Percentiles rank a stretch among this genome's conserved stretches.
These are phyloP conservation scores for Hypsizygus marmoreus DNA, from an alignment of 768 basidiomycete species.

Conservation along the genomic window DNA sequence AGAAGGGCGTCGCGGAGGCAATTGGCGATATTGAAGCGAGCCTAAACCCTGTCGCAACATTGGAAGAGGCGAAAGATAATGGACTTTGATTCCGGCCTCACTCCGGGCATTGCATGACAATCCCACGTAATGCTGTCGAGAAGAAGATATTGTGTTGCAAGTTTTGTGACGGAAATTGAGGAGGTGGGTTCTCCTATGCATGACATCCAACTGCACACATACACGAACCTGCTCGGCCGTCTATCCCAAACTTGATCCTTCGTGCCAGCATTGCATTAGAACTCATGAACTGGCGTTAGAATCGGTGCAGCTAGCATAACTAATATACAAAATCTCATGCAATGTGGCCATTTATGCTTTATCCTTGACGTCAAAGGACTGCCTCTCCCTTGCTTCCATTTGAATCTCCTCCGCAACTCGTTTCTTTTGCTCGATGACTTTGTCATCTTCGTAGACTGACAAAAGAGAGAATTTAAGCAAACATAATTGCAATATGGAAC, in stretches of 20 bases:
- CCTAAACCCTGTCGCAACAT: not conserved
- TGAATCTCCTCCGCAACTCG: constrained; percentile 43
- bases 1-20: no score
- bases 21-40: not conserved
- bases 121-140: no score
- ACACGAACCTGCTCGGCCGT: no score
- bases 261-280: no score
- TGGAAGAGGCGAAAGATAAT: not conserved
- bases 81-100: not conserved
- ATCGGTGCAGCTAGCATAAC: no score
- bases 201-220: no score
- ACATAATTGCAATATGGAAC: not conserved
- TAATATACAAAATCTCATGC: not conserved
- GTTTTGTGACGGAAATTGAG: no score
- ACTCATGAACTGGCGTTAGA: no score
- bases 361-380: constrained; percentile 3
- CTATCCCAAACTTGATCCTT: no score
- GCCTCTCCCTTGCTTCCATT: constrained; percentile 17
- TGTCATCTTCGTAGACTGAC: constrained; percentile 47
- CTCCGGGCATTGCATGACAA: no score
- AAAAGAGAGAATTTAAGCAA: not conserved
- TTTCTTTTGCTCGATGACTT: constrained; percentile 40
- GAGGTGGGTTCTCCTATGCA: no score
- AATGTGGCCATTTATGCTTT: not conserved
- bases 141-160: no score